Percentiles rank a stretch among this genome's conserved stretches.
These are phyloP conservation scores for Didymella pinodella DNA, from an alignment of 2,329 filamentous ascomycete species.

Conservation along the genomic window DNA sequence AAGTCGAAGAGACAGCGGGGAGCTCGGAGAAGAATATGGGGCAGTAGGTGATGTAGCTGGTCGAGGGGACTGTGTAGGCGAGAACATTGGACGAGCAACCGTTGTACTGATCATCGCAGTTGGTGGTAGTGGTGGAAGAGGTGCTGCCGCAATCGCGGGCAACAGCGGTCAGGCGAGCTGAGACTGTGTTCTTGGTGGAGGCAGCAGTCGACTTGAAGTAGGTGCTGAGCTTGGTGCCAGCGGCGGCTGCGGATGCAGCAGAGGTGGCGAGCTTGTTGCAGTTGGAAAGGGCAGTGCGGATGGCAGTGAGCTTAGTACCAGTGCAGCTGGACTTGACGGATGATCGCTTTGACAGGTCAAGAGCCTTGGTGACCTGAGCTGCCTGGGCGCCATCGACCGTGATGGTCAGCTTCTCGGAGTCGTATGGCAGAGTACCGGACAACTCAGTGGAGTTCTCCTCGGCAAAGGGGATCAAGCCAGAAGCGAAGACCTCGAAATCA, in stretches of 20 bases:
- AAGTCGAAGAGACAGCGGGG: constrained; percentile 58
- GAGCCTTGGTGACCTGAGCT: constrained; percentile 55
- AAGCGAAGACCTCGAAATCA: constrained; percentile 63
- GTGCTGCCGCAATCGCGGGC: constrained; percentile 64
- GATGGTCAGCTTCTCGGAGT: constrained; percentile 66
- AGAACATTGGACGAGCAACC: constrained; percentile 60
- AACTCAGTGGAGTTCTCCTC: constrained; percentile 62
- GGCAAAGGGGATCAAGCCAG: constrained; percentile 54
- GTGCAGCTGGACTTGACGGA: constrained; percentile 64
- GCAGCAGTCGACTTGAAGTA: constrained; percentile 69
- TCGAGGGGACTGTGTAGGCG: constrained; percentile 67
- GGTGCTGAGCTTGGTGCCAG: constrained; percentile 62
- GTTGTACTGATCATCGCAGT: constrained; percentile 66
- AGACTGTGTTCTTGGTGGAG: constrained; percentile 53
- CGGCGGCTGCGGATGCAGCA: constrained; percentile 59
- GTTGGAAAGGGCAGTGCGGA: constrained; percentile 62
- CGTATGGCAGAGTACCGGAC: constrained; percentile 63
- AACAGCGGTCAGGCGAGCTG: constrained; percentile 51
- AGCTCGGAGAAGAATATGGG: constrained; percentile 65
- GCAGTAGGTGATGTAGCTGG: constrained; percentile 68
- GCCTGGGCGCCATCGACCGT: constrained; percentile 65
- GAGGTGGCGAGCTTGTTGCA: constrained; percentile 62
- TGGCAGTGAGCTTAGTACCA: constrained; percentile 55
- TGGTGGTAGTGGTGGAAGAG: constrained; percentile 61
- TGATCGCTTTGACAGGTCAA: constrained; percentile 59